A percentile compares a stretch with the other conserved stretches of the same genome.
Conservation (phyloP, 352 stramenopile species). For the Albugo candida region DNA sequence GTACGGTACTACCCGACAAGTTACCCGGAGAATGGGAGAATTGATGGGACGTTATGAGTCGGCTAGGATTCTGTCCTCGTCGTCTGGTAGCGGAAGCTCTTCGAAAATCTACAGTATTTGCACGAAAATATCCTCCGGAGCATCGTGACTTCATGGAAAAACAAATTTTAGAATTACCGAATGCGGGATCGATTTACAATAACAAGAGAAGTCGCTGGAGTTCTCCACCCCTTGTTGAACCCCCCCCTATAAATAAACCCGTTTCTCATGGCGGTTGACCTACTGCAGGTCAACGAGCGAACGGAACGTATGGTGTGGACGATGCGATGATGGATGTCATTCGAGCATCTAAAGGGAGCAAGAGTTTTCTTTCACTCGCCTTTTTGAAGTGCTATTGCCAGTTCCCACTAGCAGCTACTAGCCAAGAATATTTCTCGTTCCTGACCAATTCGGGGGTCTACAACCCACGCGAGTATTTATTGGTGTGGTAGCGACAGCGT, state of each 20-base stretch:
- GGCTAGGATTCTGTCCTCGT: no score
- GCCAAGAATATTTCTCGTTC: conserved; percentile 4
- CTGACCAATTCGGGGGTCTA: conserved; percentile 4
- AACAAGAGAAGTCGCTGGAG: conserved; percentile 7
- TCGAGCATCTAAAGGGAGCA: conserved; percentile 4
- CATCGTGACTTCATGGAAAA: conserved; percentile 6
- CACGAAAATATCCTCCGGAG: conserved; percentile 4
- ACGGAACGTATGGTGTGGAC: not conserved
- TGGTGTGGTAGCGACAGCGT: conserved; percentile 5
- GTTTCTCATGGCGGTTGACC: conserved; percentile 2
- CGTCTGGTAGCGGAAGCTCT: no score
- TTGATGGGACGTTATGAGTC: no score
- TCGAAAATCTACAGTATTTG: no score
- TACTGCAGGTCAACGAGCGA: not conserved
- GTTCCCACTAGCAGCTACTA: conserved; percentile 1
- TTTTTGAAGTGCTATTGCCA: conserved; percentile 11
- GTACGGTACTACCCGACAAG: no score
- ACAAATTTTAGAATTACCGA: conserved; percentile 4
- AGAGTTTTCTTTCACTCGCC: conserved; percentile 6
- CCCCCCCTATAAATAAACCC: conserved; percentile 7
- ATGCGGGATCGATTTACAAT: not conserved
- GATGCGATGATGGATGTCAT: not conserved
- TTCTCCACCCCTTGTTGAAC: conserved; percentile 7
- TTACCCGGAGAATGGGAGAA: no score
- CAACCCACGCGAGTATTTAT: conserved; percentile 8